Evolutionary conservation across 345 rosid species (phyloP).

Genomic region (Trapa incisa): DNA sequence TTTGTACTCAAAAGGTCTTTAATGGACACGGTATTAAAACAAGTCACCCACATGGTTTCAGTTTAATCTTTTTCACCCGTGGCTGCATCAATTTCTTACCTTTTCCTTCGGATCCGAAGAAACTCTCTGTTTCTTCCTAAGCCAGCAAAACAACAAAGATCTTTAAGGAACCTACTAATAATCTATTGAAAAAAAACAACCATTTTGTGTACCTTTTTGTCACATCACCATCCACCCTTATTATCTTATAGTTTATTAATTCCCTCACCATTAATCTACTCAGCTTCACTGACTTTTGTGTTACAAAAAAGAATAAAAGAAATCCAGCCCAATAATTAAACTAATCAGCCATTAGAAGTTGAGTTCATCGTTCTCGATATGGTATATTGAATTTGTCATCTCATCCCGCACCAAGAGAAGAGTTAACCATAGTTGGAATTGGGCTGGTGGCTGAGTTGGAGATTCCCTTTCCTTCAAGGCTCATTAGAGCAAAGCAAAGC

Average conservation of each 20-base stretch:
- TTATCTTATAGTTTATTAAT: conserved; percentile 3
- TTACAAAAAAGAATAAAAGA: background rate
- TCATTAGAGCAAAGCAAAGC: background rate
- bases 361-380: background rate
- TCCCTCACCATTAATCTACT: conserved; percentile 7
- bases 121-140: conserved; percentile 26
- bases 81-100: conserved; percentile 19
- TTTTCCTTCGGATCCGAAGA: conserved; percentile 62
- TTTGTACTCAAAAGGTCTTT: background rate
- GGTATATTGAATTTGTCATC: background rate
- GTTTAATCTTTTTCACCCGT: background rate
- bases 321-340: background rate
- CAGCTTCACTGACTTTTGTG: conserved; percentile 8
- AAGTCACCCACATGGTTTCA: no score
- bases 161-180: conserved; percentile 27
- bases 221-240: background rate
- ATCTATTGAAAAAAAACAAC: conserved; percentile 7
- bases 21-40: no score
- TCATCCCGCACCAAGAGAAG: background rate
- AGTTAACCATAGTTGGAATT: background rate
- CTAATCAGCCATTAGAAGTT: background rate
- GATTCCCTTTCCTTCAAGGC: background rate
- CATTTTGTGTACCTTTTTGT: conserved; percentile 3
- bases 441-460: background rate
- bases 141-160: conserved; percentile 55